Conservation (phyloP, 345 rosid genomes). For the Lumnitzera littorea region DNA sequence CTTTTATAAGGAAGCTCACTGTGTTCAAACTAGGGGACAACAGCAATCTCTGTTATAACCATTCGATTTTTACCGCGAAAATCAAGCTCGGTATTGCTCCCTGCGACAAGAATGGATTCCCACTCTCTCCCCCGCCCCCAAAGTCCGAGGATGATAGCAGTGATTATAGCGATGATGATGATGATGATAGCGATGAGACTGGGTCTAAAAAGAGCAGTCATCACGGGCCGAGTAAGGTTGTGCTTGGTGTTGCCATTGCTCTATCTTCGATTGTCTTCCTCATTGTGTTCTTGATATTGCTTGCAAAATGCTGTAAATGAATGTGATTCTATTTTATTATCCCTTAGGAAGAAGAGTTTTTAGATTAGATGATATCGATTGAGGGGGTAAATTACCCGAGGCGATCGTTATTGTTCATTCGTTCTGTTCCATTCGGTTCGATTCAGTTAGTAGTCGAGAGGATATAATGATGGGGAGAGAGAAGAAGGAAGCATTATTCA, state of each 20-base stretch:
- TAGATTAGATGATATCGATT: too few species aligned
- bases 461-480: too few species aligned
- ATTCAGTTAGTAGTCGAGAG: too few species aligned
- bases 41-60: conserved; percentile 73
- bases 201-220: conserved; percentile 31
- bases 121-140: conserved; percentile 72
- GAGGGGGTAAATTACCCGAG: too few species aligned
- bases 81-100: conserved; percentile 76
- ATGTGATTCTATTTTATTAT: too few species aligned
- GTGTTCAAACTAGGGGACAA: conserved; percentile 80
- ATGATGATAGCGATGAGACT: conserved; percentile 13
- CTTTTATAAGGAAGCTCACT: conserved; percentile 47
- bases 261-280: conserved; percentile 81
- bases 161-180: conserved; percentile 44
- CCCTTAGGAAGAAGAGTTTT: too few species aligned
- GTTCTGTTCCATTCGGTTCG: too few species aligned
- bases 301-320: conserved; percentile 69
- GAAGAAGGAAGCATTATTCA: too few species aligned
- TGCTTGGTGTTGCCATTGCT: conserved; percentile 81
- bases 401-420: too few species aligned
- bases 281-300: conserved; percentile 68
- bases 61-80: conserved; percentile 52
- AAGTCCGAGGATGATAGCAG: conserved; percentile 32
- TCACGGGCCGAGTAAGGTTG: conserved; percentile 82
- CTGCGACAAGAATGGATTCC: conserved; percentile 88